A percentile compares a stretch with the other conserved stretches of the same genome.
Conservation (phyloP, 345 rosid species). For the Dovyalis caffra region DNA sequence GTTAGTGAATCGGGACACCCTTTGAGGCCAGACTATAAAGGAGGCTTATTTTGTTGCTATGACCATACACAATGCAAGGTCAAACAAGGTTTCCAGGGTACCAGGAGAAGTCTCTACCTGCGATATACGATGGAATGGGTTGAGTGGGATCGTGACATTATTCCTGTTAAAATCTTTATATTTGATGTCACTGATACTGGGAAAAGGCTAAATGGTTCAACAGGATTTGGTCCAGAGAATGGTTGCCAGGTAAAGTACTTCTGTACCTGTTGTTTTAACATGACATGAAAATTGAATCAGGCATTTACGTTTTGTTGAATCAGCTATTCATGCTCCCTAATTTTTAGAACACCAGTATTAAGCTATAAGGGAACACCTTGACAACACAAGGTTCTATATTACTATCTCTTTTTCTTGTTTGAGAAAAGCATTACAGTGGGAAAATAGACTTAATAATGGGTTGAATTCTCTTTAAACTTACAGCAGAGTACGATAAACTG, state of each 20-base stretch:
- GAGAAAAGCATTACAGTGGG: too few species aligned
- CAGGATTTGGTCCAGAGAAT: conserved; percentile 41
- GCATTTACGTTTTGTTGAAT: background rate
- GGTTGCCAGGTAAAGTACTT: conserved; percentile 52
- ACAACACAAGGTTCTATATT: too few species aligned
- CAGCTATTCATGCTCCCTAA: background rate
- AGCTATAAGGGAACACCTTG: too few species aligned
- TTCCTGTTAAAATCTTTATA: conserved; percentile 68
- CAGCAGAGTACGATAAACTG: too few species aligned
- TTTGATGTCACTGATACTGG: conserved; percentile 78
- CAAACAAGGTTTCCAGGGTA: conserved; percentile 47
- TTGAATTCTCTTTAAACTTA: too few species aligned
- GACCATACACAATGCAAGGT: conserved; percentile 66
- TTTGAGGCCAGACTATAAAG: conserved; percentile 55
- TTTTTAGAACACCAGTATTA: too few species aligned
- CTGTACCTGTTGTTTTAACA: too few species aligned
- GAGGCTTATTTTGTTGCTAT: conserved; percentile 71
- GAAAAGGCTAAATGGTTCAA: conserved; percentile 36
- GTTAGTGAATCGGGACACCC: conserved; percentile 46
- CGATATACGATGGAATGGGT: conserved; percentile 69
- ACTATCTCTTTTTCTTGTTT: too few species aligned
- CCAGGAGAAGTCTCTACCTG: conserved; percentile 49
- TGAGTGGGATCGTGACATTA: conserved; percentile 56
- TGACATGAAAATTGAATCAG: background rate
- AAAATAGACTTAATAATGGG: too few species aligned